Base-by-base conservation (phyloP, 1,139 yeast genomes). In the Hanseniaspora gamundiae region DNA sequence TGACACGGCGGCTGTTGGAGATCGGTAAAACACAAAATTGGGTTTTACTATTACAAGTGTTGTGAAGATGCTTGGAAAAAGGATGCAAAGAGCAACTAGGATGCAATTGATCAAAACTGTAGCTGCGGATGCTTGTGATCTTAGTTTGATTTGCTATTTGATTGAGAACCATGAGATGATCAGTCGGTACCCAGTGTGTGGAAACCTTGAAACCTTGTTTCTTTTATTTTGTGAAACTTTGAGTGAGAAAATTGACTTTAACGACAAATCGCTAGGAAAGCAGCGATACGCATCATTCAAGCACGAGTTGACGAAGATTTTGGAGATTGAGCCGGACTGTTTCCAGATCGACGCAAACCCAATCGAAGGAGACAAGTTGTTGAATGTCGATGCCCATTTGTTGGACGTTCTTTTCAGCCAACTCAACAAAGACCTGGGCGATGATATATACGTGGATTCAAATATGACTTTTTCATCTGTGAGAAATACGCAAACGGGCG, bases 351-450 rank as follows among this genome's bases (percentile, higher is more conserved):
- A 44, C 7, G 42, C 46, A 7, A 50, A 46, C n/a, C 29, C 35
- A 2, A 16, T 33, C 8, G 17, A 41, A 2, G 42, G 27, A 1
- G 42, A 40, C 10, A 40, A 16, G 2, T 45, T 61, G 7, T 51
- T 49, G 4, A 55, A 54, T 44, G 52, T 63, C 26, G 58, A 60
- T 44, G 50, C 47, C 6, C 35, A 47, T 14, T 50, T 57, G 13
- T 27, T 62, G 42, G 44, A 45, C 8, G 40, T 57, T 13, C 47
- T 33, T 24, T 24, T 24, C 26, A 24, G 9, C 9, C 9, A 7
- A 24, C 26, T 24, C 5, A n/a, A 28, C n/a, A 28, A n/a, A 28
- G n/a, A n/a, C n/a, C n/a, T n/a, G n/a, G n/a, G n/a, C n/a, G n/a
- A n/a, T n/a, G n/a, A n/a, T n/a, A n/a, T n/a, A n/a, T n/a, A n/a